A percentile compares a stretch with the other conserved stretches of the same genome.
Evolutionary conservation across 2,329 filamentous ascomycete species (phyloP).

Genomic region (Claviceps africana): DNA sequence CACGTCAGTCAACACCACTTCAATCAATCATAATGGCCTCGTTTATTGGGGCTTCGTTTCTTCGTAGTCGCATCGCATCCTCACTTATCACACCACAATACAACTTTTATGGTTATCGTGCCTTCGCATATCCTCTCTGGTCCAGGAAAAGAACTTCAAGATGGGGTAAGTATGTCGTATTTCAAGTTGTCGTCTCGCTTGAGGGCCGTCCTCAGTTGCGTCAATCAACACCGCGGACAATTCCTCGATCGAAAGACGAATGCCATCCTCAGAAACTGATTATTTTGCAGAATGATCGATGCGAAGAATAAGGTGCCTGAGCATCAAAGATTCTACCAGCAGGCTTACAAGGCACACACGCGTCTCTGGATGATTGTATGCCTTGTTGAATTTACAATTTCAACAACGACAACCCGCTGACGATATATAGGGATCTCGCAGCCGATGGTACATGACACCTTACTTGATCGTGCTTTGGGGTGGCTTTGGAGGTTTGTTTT

Average conservation of each 20-base stretch:
- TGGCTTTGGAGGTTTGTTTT: constrained; percentile 43
- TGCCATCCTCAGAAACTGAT: constrained; percentile 6
- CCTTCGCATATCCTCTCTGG: constrained; percentile 10
- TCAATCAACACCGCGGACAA: neutral
- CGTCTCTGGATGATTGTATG: constrained; percentile 70
- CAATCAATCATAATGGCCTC: no score
- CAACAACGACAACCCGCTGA: neutral
- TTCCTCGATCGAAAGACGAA: neutral
- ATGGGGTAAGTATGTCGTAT: constrained; percentile 24
- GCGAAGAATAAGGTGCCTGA: constrained; percentile 63
- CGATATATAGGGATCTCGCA: constrained; percentile 43
- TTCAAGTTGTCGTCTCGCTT: neutral
- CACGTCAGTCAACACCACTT: no score
- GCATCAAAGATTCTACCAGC: constrained; percentile 63
- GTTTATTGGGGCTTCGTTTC: constrained; percentile 18
- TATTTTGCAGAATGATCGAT: constrained; percentile 43
- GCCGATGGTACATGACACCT: constrained; percentile 50
- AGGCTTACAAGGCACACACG: constrained; percentile 52
- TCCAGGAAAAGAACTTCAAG: constrained; percentile 18
- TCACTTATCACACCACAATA: constrained; percentile 13
- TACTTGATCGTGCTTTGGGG: constrained; percentile 54
- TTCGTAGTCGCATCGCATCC: constrained; percentile 17
- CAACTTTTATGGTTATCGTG: constrained; percentile 12
- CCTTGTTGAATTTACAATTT: constrained; percentile 4
- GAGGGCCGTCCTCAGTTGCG: neutral